Percentiles rank a stretch among this genome's conserved stretches.
These are phyloP conservation scores for Otatea glauca DNA, from an alignment of 176 grass and related monocot species.

Conservation along the genomic window DNA sequence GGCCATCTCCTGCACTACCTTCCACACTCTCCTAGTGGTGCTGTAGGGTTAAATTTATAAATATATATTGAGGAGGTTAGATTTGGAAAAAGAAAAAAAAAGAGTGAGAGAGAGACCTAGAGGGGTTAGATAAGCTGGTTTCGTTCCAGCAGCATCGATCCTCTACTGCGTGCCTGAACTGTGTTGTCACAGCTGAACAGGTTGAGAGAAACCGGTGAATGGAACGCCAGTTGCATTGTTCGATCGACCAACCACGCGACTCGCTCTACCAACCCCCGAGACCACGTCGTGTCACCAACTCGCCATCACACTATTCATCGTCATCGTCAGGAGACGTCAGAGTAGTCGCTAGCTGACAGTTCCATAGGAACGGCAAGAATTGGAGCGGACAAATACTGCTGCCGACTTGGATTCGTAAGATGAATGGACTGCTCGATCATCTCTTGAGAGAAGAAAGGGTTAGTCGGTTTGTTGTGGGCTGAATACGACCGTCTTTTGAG, in stretches of 20 bases:
- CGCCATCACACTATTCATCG: not conserved
- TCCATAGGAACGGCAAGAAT: not conserved
- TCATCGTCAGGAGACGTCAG: not conserved
- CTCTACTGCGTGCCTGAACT: too few species aligned
- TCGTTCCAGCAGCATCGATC: not conserved
- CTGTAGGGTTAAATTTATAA: too few species aligned
- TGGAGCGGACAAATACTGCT: not conserved
- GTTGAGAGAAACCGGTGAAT: not conserved
- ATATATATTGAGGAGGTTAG: too few species aligned
- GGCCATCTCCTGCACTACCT: too few species aligned
- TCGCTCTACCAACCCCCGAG: not conserved
- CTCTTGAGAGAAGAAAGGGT: not conserved
- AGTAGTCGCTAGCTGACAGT: not conserved
- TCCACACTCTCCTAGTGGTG: too few species aligned
- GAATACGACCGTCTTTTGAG: not conserved
- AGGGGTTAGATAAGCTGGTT: too few species aligned
- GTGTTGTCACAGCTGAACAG: not conserved
- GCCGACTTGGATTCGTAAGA: not conserved
- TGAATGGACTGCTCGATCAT: not conserved
- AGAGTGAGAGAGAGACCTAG: too few species aligned
- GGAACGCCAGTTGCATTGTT: not conserved
- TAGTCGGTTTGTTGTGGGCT: not conserved
- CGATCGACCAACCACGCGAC: not conserved
- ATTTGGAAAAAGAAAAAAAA: too few species aligned
- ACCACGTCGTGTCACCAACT: not conserved